A percentile compares a stretch with the other conserved stretches of the same genome.
These are phyloP conservation scores for Solanum acaule DNA, from an alignment of 257 asterid genomes.

Conservation along the genomic window DNA sequence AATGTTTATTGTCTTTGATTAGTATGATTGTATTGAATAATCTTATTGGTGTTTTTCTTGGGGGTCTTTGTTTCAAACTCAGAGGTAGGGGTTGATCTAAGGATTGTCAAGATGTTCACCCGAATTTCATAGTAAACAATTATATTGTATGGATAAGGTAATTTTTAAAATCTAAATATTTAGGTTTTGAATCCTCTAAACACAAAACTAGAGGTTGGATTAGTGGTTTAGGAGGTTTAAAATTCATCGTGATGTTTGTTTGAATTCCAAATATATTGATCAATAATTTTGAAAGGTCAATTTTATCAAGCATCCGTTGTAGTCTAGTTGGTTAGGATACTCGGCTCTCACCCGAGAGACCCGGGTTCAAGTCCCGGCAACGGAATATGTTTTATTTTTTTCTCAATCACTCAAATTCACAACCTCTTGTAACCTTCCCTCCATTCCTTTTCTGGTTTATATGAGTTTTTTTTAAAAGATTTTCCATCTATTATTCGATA, in stretches of 20 bases:
- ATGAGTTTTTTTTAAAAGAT: too few relatives aligned
- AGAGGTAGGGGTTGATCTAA: neutral
- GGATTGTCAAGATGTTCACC: neutral
- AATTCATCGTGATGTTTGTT: neutral
- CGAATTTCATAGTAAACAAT: neutral
- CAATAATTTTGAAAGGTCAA: neutral
- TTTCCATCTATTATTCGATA: too few relatives aligned
- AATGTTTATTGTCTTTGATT: neutral
- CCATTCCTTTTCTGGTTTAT: too few relatives aligned
- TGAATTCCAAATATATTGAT: neutral
- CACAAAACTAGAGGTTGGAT: neutral
- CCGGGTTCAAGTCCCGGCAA: slow-evolving; percentile 97
- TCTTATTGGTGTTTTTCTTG: neutral
- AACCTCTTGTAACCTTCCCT: too few relatives aligned
- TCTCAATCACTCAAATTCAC: neutral
- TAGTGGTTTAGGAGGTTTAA: neutral
- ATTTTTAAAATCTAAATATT: neutral
- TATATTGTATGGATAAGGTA: neutral
- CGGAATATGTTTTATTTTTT: neutral
- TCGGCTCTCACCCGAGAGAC: slow-evolving; percentile 99
- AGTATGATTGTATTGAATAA: neutral
- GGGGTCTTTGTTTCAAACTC: neutral
- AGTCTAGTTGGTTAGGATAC: slow-evolving; percentile 98
- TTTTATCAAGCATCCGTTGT: slow-evolving; percentile 42
- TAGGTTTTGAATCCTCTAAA: neutral